Evolutionary conservation across 305 asterid genomes (phyloP).

Genomic region (Fraxinus nigra): DNA sequence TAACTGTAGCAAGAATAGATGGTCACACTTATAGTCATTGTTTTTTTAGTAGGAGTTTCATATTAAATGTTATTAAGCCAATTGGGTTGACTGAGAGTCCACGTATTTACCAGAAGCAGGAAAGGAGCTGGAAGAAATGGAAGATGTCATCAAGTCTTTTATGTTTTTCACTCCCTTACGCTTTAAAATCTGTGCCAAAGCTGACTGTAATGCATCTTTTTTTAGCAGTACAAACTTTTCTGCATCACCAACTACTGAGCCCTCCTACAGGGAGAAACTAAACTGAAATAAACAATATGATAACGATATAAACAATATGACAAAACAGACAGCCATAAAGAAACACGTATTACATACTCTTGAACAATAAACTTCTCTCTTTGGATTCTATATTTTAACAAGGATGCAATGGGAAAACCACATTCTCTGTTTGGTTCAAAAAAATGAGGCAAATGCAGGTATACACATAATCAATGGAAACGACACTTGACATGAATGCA

Average conservation of each 20-base stretch:
- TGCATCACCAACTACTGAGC: constrained; percentile 71
- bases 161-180: constrained; percentile 53
- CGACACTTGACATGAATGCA: background rate
- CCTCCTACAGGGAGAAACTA: constrained; percentile 42
- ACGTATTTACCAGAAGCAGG: background rate
- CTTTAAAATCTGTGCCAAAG: constrained; percentile 52
- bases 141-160: constrained; percentile 62
- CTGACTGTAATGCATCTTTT: constrained; percentile 57
- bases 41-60: background rate
- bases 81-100: background rate
- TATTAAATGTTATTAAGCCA: background rate
- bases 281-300: constrained; percentile 4
- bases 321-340: constrained; percentile 12
- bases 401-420: background rate
- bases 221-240: constrained; percentile 66
- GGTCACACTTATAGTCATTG: background rate
- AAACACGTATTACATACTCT: background rate
- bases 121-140: constrained; percentile 7
- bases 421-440: background rate
- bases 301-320: constrained; percentile 1
- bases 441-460: background rate
- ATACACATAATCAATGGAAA: background rate
- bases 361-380: background rate
- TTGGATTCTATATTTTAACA: background rate
- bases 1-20: background rate